These are phyloP conservation scores for Eucalyptus viminalis DNA, from an alignment of 345 rosid genomes.

Conservation along the genomic window DNA sequence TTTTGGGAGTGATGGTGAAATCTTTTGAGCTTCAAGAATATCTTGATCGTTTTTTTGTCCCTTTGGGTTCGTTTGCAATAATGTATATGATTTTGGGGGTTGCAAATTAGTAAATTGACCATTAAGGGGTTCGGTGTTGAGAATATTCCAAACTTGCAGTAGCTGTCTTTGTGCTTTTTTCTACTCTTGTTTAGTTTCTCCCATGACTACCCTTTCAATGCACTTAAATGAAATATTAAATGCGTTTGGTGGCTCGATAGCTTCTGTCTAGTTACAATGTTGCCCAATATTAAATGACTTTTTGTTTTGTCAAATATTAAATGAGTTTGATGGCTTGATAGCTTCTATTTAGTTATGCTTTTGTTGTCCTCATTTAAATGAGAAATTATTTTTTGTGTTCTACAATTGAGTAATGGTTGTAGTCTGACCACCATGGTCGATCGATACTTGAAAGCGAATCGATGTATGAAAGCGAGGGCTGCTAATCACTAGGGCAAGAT, in stretches of 20 bases:
- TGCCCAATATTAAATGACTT: not conserved
- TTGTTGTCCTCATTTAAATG: not conserved
- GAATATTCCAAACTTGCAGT: not conserved
- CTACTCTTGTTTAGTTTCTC: not conserved
- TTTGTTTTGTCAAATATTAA: not conserved
- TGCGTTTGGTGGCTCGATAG: not conserved
- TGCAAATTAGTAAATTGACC: not conserved
- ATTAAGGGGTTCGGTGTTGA: not conserved
- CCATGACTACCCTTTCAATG: not conserved
- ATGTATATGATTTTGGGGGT: not conserved
- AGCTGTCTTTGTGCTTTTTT: not conserved
- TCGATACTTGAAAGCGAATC: not conserved
- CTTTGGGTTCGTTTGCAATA: not conserved
- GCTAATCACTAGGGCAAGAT: not conserved
- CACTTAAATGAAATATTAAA: not conserved
- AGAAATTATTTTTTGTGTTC: not conserved
- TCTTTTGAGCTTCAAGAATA: no score
- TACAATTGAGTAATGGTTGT: not conserved
- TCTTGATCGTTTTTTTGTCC: not conserved
- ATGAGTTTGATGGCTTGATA: not conserved
- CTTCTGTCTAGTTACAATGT: not conserved
- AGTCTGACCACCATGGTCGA: fast-evolving
- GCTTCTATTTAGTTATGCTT: not conserved
- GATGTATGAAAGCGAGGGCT: not conserved
- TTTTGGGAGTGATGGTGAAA: not conserved